Percentiles rank a stretch among this genome's conserved stretches.
These are phyloP conservation scores for Neurospora sp. DNA, from an alignment of 495 filamentous ascomycete species.

Conservation along the genomic window DNA sequence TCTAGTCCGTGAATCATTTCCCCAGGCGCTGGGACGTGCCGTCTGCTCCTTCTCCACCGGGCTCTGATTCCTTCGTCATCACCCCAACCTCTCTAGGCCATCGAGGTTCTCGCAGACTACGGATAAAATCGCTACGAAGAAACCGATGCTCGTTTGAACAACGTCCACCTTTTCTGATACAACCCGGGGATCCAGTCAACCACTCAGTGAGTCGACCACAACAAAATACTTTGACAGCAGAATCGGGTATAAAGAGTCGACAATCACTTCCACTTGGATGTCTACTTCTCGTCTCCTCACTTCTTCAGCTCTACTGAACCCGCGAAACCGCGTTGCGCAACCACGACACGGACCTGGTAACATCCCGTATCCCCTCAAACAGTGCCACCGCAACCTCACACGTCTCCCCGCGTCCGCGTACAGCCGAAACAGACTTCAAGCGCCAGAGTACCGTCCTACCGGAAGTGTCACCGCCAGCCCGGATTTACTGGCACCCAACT, in stretches of 20 bases:
- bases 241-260: neutral
- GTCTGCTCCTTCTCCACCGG: neutral
- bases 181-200: neutral
- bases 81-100: neutral
- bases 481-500: slow-evolving; percentile 17
- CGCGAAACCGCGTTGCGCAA: neutral
- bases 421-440: neutral
- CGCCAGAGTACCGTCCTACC: slow-evolving; percentile 2
- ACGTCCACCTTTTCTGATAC: neutral
- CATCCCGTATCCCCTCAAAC: neutral
- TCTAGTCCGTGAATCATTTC: slow-evolving; percentile 18
- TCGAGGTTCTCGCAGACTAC: neutral
- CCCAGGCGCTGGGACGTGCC: slow-evolving; percentile 10
- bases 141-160: neutral
- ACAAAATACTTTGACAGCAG: neutral
- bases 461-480: slow-evolving; percentile 2
- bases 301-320: neutral
- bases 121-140: neutral
- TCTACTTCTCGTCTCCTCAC: neutral
- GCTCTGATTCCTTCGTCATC: neutral
- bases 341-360: neutral
- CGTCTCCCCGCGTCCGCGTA: neutral
- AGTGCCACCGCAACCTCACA: slow-evolving; percentile 1
- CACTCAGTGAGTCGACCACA: neutral
- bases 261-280: neutral